These are phyloP conservation scores for Perilla frutescens DNA, from an alignment of 257 asterid species.

Conservation along the genomic window DNA sequence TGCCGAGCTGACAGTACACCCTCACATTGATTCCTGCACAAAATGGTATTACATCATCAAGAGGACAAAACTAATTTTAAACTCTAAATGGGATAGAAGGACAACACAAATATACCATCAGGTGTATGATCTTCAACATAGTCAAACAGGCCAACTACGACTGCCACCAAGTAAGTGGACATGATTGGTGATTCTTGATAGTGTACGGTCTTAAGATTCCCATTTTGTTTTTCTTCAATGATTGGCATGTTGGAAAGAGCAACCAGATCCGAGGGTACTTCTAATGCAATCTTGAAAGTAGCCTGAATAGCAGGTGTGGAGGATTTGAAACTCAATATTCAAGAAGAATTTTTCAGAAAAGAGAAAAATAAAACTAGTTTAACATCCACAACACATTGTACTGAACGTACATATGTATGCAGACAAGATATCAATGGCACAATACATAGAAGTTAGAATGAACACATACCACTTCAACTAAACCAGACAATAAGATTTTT, in stretches of 20 bases:
- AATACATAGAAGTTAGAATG: not conserved
- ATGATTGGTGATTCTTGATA: slow-evolving; percentile 95
- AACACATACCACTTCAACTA: not conserved
- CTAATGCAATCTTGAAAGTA: slow-evolving; percentile 87
- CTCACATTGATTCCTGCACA: slow-evolving; percentile 76
- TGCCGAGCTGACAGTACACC: slow-evolving; percentile 90
- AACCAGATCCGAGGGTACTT: slow-evolving; percentile 85
- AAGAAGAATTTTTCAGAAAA: not conserved
- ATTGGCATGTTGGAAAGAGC: slow-evolving; percentile 96
- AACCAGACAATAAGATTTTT: not conserved
- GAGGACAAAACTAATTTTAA: slow-evolving; percentile 12
- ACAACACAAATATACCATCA: slow-evolving; percentile 61
- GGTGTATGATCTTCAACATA: slow-evolving; percentile 90
- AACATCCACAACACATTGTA: not conserved
- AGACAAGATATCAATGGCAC: slow-evolving; percentile 6
- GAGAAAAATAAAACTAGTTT: not conserved
- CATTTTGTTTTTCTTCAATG: slow-evolving; percentile 64
- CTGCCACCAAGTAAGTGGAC: slow-evolving; percentile 97
- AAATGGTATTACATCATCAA: slow-evolving; percentile 22
- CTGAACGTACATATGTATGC: not conserved
- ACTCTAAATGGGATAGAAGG: slow-evolving; percentile 28
- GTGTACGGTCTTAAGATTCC: slow-evolving; percentile 70
- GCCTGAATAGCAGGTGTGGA: slow-evolving; percentile 52
- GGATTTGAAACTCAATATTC: slow-evolving; percentile 28
- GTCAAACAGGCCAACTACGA: slow-evolving; percentile 93